Conservation (phyloP, 2,329 filamentous ascomycete genomes). For the Penicillium hesseltinei region DNA sequence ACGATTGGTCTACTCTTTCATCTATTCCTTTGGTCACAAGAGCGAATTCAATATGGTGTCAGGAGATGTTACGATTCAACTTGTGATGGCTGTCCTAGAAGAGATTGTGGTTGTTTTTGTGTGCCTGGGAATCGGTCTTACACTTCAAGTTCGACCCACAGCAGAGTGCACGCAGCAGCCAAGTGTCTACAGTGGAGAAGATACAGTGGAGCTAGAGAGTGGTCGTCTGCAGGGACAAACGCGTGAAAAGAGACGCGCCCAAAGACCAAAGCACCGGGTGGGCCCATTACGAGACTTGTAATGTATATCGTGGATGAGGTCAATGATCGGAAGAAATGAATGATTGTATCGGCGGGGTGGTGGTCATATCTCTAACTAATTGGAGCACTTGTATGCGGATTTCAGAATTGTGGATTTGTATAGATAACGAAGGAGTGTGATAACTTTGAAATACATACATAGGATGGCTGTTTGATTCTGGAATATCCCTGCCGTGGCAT, state of each 20-base stretch:
- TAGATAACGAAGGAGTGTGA: not conserved
- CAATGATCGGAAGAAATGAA: not conserved
- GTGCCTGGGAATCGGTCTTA: constrained; percentile 26
- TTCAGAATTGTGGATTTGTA: not conserved
- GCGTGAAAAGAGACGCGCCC: not conserved
- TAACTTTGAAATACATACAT: too few species aligned
- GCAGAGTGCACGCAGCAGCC: not conserved
- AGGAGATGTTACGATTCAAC: constrained; percentile 26
- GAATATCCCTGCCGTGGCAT: too few species aligned
- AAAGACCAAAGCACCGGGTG: not conserved
- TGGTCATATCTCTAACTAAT: not conserved
- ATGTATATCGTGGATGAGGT: constrained; percentile 2
- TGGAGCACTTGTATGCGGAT: not conserved
- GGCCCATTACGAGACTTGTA: not conserved
- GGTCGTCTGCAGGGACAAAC: not conserved
- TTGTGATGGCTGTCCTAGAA: constrained; percentile 33
- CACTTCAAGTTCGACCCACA: constrained; percentile 11
- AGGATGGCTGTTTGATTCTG: too few species aligned
- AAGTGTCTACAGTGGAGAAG: not conserved
- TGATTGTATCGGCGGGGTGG: too few species aligned
- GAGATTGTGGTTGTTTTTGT: constrained; percentile 32
- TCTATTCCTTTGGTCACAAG: constrained; percentile 27
- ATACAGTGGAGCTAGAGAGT: not conserved
- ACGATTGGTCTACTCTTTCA: constrained; percentile 31
- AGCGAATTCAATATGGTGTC: constrained; percentile 23